phyloP scores from a whole-genome alignment of 108 stramenopile species.

The Cyclostephanos invisitatus region DNA sequence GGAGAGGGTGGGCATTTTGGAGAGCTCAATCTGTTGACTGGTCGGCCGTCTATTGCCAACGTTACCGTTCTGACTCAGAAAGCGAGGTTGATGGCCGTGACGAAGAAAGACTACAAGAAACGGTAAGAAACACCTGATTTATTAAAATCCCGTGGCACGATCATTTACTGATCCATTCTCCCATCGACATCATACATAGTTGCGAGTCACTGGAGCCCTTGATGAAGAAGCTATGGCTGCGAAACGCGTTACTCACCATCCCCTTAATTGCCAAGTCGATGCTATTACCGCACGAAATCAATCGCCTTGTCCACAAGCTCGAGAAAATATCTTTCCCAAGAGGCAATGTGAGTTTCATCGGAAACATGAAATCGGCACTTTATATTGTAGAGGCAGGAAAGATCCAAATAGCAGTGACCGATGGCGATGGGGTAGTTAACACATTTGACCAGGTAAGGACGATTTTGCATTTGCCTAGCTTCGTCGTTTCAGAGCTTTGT shows the following conservation, averaged over 20 bases:
- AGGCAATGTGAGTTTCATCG: constrained; percentile 27
- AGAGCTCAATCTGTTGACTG: constrained; percentile 33
- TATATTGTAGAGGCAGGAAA: constrained; percentile 35
- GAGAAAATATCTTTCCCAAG: constrained; percentile 26
- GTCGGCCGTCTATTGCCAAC: constrained; percentile 34
- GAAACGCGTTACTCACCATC: constrained; percentile 36
- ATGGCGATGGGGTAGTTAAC: constrained; percentile 41
- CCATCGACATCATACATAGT: neutral
- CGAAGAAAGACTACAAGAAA: constrained; percentile 42
- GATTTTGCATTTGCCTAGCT: neutral
- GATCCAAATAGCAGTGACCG: constrained; percentile 32
- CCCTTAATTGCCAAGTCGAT: constrained; percentile 46
- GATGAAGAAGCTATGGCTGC: constrained; percentile 36
- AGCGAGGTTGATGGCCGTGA: constrained; percentile 40
- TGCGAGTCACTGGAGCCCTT: constrained; percentile 36
- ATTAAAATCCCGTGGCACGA: neutral
- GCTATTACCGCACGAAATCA: constrained; percentile 43
- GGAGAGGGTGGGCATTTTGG: constrained; percentile 45
- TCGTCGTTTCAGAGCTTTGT: neutral
- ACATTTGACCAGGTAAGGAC: constrained; percentile 3
- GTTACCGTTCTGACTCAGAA: constrained; percentile 40
- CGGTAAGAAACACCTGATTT: constrained; percentile 16
- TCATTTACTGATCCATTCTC: neutral
- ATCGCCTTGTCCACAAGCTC: constrained; percentile 38
- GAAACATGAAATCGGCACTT: constrained; percentile 42